Percentiles rank a stretch among this genome's conserved stretches.
Evolutionary conservation across 1,284 basidiomycete genomes (phyloP).

Genomic region (Rhodotorula sp.): DNA sequence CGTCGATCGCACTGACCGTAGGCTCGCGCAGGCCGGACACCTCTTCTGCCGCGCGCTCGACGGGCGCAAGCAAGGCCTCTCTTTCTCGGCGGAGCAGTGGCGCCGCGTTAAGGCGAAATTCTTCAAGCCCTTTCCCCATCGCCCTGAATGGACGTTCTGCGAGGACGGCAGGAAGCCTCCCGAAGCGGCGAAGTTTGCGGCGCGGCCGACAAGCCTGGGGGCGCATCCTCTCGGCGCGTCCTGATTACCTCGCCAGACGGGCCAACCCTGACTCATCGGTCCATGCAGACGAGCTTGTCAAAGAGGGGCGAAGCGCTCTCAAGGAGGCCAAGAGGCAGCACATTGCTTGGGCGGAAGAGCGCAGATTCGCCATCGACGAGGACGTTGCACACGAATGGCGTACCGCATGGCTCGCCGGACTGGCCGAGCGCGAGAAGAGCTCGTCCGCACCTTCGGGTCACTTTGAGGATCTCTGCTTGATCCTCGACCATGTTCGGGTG

Average conservation of each 20-base stretch:
- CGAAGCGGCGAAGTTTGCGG: neutral
- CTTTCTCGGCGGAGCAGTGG: conserved; percentile 23
- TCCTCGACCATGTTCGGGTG: conserved; percentile 22
- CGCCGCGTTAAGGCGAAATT: conserved; percentile 10
- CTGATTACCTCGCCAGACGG: neutral
- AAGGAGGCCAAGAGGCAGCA: neutral
- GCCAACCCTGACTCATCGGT: neutral
- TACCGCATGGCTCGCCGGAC: neutral
- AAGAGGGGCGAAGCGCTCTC: neutral
- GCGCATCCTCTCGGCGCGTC: conserved; percentile 27
- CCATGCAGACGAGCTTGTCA: conserved; percentile 22
- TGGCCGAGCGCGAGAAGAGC: neutral
- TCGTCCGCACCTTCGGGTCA: neutral
- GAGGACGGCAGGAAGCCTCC: conserved; percentile 11
- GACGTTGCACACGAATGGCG: conserved; percentile 22
- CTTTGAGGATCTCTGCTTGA: conserved; percentile 17
- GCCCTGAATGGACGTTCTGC: conserved; percentile 15
- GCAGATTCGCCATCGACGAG: conserved; percentile 12
- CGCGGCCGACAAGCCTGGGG: neutral
- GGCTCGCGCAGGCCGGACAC: conserved; percentile 19
- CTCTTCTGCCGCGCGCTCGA: conserved; percentile 41
- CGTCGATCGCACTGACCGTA: neutral
- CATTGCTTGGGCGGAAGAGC: neutral
- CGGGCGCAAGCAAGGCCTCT: conserved; percentile 38
- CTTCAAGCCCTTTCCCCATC: neutral